Percentiles rank a stretch among this genome's conserved stretches.
These are phyloP conservation scores for Neocucurbitaria cava DNA, from an alignment of 2,329 filamentous ascomycete genomes.

Conservation along the genomic window DNA sequence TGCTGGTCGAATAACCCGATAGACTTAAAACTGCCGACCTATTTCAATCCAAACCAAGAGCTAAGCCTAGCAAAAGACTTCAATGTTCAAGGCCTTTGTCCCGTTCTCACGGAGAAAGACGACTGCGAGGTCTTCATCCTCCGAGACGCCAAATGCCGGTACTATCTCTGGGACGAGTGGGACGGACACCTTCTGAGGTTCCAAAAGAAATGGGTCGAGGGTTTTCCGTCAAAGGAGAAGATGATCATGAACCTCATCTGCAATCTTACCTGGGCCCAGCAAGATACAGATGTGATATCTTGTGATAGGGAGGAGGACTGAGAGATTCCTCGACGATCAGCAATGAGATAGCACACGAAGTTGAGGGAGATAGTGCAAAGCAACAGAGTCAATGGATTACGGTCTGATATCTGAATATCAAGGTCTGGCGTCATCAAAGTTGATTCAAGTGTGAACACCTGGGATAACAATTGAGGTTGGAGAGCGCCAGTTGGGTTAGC, in stretches of 20 bases:
- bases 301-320: constrained; percentile 3
- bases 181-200: constrained; percentile 7
- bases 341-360: too few relatives aligned
- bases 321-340: not conserved
- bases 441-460: too few relatives aligned
- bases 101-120: constrained; percentile 7
- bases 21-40: constrained; percentile 5
- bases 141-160: not conserved
- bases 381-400: too few relatives aligned
- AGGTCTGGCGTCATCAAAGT: too few relatives aligned
- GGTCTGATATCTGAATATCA: too few relatives aligned
- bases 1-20: constrained; percentile 14
- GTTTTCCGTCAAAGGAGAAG: constrained; percentile 8
- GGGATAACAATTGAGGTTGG: too few relatives aligned
- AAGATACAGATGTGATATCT: constrained; percentile 3
- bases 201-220: constrained; percentile 4
- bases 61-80: constrained; percentile 8
- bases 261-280: constrained; percentile 7
- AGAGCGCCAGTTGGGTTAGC: constrained; percentile 6
- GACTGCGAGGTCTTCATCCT: constrained; percentile 9
- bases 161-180: constrained; percentile 14
- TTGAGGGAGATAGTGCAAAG: too few relatives aligned
- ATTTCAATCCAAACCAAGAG: constrained; percentile 1
- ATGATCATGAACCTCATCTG: constrained; percentile 5
- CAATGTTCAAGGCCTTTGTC: constrained; percentile 9